A percentile compares a stretch with the other conserved stretches of the same genome.
phyloP scores from a whole-genome alignment of 2,329 filamentous ascomycete species.

The Ophiostoma triangulosporum region DNA sequence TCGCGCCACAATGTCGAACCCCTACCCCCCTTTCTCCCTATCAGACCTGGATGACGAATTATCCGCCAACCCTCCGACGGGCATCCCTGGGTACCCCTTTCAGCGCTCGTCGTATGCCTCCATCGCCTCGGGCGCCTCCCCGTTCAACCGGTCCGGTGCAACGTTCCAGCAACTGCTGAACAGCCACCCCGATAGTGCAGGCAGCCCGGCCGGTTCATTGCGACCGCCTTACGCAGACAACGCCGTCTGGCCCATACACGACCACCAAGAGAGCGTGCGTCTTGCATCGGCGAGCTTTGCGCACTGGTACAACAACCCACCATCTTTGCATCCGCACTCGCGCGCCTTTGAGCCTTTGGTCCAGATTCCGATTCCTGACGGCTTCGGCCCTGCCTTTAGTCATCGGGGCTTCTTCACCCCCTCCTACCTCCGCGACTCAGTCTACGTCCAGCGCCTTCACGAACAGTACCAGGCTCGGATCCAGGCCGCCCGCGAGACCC shows the following conservation, averaged over 20 bases:
- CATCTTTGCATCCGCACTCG: slow-evolving; percentile 31
- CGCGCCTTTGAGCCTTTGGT: slow-evolving; percentile 39
- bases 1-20: slow-evolving; percentile 27
- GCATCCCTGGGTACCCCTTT: slow-evolving; percentile 20
- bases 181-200: slow-evolving; percentile 8
- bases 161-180: slow-evolving; percentile 39
- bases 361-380: slow-evolving; percentile 16
- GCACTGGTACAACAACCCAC: background rate
- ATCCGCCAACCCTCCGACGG: slow-evolving; percentile 15
- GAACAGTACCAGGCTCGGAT: slow-evolving; percentile 45
- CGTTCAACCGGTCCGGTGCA: slow-evolving; percentile 22
- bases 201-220: slow-evolving; percentile 9
- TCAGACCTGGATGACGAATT: slow-evolving; percentile 20
- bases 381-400: slow-evolving; percentile 11
- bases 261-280: slow-evolving; percentile 1
- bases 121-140: slow-evolving; percentile 23
- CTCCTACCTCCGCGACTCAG: slow-evolving; percentile 66
- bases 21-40: slow-evolving; percentile 23
- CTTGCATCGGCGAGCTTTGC: background rate
- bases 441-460: slow-evolving; percentile 64
- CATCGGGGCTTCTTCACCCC: slow-evolving; percentile 58
- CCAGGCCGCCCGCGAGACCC: slow-evolving; percentile 32
- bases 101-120: slow-evolving; percentile 30
- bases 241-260: background rate
- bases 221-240: slow-evolving; percentile 13